These are phyloP conservation scores for Rhododendron williamsianum DNA, from an alignment of 148 eudicot genomes.

Conservation along the genomic window DNA sequence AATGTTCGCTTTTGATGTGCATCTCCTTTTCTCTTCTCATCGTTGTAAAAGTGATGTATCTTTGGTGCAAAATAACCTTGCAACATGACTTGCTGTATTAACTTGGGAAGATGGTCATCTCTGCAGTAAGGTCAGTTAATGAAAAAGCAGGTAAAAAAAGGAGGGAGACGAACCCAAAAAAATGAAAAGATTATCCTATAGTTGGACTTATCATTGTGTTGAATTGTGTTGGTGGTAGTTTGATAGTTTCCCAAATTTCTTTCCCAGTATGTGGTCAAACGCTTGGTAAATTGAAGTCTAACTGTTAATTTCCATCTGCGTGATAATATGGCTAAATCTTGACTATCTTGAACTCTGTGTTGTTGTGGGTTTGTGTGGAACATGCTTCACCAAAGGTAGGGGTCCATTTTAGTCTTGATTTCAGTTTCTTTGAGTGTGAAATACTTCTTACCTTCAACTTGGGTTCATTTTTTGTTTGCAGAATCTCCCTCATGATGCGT, in stretches of 20 bases:
- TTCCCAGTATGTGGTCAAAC: background rate
- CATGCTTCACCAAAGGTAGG: background rate
- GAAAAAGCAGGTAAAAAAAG: background rate
- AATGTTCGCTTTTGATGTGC: background rate
- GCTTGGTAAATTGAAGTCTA: background rate
- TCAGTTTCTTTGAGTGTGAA: background rate
- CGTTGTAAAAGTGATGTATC: background rate
- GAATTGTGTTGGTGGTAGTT: background rate
- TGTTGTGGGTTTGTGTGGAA: background rate
- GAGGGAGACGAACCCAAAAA: background rate
- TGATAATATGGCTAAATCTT: background rate
- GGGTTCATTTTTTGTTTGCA: constrained; percentile 25
- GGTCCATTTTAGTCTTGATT: background rate
- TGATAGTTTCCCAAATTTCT: background rate
- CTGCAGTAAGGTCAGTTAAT: background rate
- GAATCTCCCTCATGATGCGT: constrained; percentile 95
- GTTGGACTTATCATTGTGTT: background rate
- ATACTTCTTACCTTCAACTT: background rate
- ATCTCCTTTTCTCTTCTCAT: background rate
- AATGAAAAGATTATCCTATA: background rate
- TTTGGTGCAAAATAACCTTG: background rate
- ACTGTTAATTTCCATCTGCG: background rate
- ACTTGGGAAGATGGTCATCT: background rate
- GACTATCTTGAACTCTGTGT: background rate
- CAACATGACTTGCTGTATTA: background rate